Base-by-base conservation (phyloP, 345 rosid genomes). In the Erysimum cheiranthoides region DNA sequence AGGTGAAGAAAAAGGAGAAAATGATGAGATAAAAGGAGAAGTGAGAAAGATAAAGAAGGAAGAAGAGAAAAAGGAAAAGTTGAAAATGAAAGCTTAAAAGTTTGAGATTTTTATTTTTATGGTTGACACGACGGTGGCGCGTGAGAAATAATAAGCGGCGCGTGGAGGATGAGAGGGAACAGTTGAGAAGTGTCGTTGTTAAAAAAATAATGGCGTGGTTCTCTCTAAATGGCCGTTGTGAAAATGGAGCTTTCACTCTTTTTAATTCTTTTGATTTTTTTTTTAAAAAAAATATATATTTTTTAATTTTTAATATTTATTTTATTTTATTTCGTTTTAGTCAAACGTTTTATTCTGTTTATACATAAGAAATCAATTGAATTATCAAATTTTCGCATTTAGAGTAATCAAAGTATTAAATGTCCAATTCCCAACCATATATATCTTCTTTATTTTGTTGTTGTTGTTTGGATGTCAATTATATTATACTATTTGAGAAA, bases 41-140 rank as follows among this genome's bases (percentile, higher is more conserved):
- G 69, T 49, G 2, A 16, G 18, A 47, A 11, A 35, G 45, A 71
- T 27, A 54, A 62, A 50, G 73, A 60, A 39, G 49, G 7, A 18
- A 71, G 54, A 58, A 57, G 45, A 34, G 14, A 6, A 10, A 39
- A 27, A 34, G 74, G 45, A 28, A 34, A 66, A 68, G 68, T 50
- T 68, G 69, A 68, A 60, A 75, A 50, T 5, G 36, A 16, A 59
- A 47, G 61, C 25, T 21, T 21, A 21, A 21, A 21, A 0, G 1
- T 51, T 51, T 39, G 38, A 38, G 79, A 31, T 50, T 56, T 50
- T 21, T 21, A 21, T 21, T 21, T 12, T 36, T 5, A 2, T 47
- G 52, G 27, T 31, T 42, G 16, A 5, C 3, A 39, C 12, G 6
- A 47, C 61, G 78, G 78, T 43, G 73, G 79, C 79, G 79, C 79